Evolutionary conservation across 305 asterid species (phyloP), one percentile per base, ranked within the genome.

Genomic region (Stenogyne calaminthoides): DNA sequence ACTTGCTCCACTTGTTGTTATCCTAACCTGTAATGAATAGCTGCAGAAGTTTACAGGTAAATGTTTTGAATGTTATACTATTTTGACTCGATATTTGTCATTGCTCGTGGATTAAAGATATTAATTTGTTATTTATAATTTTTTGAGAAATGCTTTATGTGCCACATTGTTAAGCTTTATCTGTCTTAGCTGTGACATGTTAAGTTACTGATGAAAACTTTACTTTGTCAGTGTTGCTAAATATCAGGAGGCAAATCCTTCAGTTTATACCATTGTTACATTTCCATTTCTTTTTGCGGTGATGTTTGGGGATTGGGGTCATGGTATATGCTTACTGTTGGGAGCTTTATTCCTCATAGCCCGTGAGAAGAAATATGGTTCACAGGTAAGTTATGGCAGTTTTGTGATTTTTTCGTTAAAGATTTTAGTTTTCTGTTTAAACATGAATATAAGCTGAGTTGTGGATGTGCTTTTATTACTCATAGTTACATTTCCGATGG

Each of bases 231-330:
- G 98, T 73, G 90, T 91, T 75, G 97, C 97, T 37, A 89, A 86
- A 76, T 93, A 93, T 72, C 88, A 91, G 85, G 98, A 93, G 87
- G 96, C 88, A 77, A 93, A 93, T 77, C 98, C 98, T 73, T 91
- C 97, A 36, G 96, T 93, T 71, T 93, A 87, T 83, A 83, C 97
- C 15, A 71, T 91, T 74, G 80, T 93, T 78, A 93, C 98, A 70
- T 93, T 93, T 84, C 98, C 97, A 18, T 93, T 93, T 87, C 95
- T 93, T 76, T 93, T 93, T 75, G 98, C 98, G 64, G 97, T 93
- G 86, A 93, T 93, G 98, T 93, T 93, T 82, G 98, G 98, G 57
- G 97, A 93, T 81, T 93, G 98, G 98, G 98, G 98, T 82, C 98
- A 93, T 81, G 98, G 98, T 67, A 85, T 89, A 72, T 93, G 98